Evolutionary conservation across 208 protist species (phyloP).

Genomic region (Herpetomonas samuelpessoai): DNA sequence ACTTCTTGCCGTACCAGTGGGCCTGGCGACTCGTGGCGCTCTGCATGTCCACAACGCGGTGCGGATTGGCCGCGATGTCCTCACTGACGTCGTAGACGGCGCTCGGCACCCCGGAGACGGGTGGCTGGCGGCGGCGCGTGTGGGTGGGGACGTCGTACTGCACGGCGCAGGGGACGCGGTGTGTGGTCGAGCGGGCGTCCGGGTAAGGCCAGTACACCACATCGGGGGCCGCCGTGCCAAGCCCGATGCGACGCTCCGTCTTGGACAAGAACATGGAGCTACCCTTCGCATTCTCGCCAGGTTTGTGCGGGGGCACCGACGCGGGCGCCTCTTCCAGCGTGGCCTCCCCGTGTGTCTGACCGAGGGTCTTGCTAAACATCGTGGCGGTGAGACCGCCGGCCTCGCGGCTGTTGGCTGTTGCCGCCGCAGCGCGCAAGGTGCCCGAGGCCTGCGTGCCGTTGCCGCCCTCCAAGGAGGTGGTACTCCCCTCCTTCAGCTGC

Average conservation of each 20-base stretch:
- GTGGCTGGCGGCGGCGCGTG: constrained; percentile 39
- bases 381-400: background rate
- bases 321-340: background rate
- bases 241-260: constrained; percentile 26
- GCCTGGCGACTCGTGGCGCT: constrained; percentile 43
- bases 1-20: constrained; percentile 49
- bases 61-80: constrained; percentile 45
- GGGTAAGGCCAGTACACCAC: constrained; percentile 74
- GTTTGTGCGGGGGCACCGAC: constrained; percentile 4
- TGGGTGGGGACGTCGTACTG: constrained; percentile 33
- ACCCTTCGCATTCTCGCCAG: constrained; percentile 44
- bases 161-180: constrained; percentile 35
- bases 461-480: background rate
- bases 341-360: background rate
- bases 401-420: constrained; percentile 4
- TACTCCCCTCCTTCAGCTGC: constrained; percentile 1
- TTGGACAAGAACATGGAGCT: constrained; percentile 69
- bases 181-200: constrained; percentile 64
- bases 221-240: constrained; percentile 53
- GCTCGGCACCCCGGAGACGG: constrained; percentile 38
- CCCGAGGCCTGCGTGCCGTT: constrained; percentile 3
- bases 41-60: constrained; percentile 47
- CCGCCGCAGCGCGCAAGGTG: background rate
- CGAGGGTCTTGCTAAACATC: constrained; percentile 8
- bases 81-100: constrained; percentile 63